Base-by-base conservation (phyloP, 2,329 filamentous ascomycete genomes). In the Trichoderma polysporum region DNA sequence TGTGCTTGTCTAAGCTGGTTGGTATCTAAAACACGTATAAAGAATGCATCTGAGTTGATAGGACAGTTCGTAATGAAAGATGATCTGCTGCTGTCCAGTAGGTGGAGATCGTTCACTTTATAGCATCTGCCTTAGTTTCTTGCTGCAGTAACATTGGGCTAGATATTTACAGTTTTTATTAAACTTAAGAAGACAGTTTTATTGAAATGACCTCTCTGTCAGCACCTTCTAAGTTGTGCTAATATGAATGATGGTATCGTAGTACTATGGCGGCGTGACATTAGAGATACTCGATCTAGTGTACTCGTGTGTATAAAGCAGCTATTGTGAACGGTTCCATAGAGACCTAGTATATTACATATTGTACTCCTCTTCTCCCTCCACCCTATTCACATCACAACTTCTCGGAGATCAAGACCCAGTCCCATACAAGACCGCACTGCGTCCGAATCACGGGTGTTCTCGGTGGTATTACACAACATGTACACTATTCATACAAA, bases 401-500 rank as follows among this genome's bases (percentile, higher is more conserved):
- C 31, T 60, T 31, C 33, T 53, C 7, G n/a, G 31, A n/a, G n/a
- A 56, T n/a, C 12, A 37, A 10, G n/a, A n/a, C 31, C 19, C 56
- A 17, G 10, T 17, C 35, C 60, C n/a, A 25, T 63, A 9, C 13
- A 25, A 54, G 9, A 12, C 45, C 19, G 33, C 59, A 62, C 33
- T 29, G n/a, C 39, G 22, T 47, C 10, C 9, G 13, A 17, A 59
- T 47, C 27, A 22, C 22, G 25, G 31, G 22, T 53, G n/a, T 12
- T 47, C 25, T 41, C 29, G 8, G 13, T 37, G 37, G 37, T 66
- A 61, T 59, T 66, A 66, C 31, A 60, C 56, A 35, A 29, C 31
- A n/a, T 31, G 41, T 41, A 29, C 39, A 47, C 37, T 66, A 27
- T 49, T 57, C 37, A 57, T 66, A 58, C 53, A 58, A n/a, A 67